These are phyloP conservation scores for Trichomonas tenax DNA, from an alignment of 208 protist species.

Conservation along the genomic window DNA sequence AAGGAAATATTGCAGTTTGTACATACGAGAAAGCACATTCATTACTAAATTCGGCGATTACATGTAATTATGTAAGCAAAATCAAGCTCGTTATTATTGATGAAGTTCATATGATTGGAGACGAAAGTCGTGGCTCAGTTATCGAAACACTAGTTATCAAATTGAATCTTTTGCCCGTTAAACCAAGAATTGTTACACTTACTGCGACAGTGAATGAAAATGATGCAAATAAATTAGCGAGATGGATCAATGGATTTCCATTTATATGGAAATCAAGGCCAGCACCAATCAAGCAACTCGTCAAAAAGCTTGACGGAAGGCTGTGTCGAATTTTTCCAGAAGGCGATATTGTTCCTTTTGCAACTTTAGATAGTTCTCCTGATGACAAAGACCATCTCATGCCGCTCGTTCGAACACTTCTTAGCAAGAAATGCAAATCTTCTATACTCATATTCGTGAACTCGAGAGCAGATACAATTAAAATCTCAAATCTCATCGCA, in stretches of 20 bases:
- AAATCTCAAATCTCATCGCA: not conserved
- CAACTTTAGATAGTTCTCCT: not conserved
- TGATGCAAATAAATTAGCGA: not conserved
- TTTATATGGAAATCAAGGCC: not conserved
- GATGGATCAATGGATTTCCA: not conserved
- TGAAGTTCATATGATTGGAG: slow-evolving; percentile 2
- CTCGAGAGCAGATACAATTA: not conserved
- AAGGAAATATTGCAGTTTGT: not conserved
- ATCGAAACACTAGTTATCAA: not conserved
- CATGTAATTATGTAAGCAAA: not conserved
- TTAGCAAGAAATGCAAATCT: not conserved
- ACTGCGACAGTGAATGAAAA: not conserved
- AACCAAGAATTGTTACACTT: not conserved
- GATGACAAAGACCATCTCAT: not conserved
- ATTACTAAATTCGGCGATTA: not conserved
- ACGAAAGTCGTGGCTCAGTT: not conserved
- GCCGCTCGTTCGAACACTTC: not conserved
- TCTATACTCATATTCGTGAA: not conserved
- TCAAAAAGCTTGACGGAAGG: not conserved
- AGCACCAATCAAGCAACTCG: not conserved
- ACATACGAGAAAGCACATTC: slow-evolving; percentile 18
- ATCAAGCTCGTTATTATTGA: not conserved
- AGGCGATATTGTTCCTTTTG: not conserved
- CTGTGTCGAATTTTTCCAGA: not conserved
- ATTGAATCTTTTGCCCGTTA: not conserved